Evolutionary conservation across 2,329 filamentous ascomycete species (phyloP), one percentile per base, ranked within the genome.

Genomic region (Colletotrichum incanum): DNA sequence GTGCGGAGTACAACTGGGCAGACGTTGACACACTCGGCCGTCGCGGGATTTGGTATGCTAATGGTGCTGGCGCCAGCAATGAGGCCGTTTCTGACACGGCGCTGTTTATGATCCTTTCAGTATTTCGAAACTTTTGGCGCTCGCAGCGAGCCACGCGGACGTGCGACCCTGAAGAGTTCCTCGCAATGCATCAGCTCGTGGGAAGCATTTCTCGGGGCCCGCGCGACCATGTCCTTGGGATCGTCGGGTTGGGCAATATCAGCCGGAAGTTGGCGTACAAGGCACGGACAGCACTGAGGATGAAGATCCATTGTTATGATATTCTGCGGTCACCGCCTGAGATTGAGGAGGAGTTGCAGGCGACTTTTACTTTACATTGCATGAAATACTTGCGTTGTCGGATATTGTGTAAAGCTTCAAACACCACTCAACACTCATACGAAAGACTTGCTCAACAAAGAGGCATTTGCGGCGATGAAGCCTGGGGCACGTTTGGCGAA

Each of bases 1-100:
- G 90, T 7, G 90, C 90, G 2, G 84, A 90, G 12, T 92, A 89
- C 76, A 89, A 92, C 79, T 92, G 89, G 89, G 89, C 88, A 0
- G 88, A 92, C 76, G 87, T 86, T 0, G 81, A 86, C 47, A 78
- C 81, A 0, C 80, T 90, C 4, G 76, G 79, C 6, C 74, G 76
- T 0, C 77, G 76, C 1, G 75, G 76, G 1, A 83, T 85, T 74
- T 88, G 76, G 79, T 85, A 85, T 67, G 78, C 82, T 61, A 86
- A 86, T 49, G 83, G 83, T 0, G 83, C 83, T 0, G 80, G 82
- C 0, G 82, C 82, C 7, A 82, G 82, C 14, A 81, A 84, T 39
- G 83, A 85, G 60, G 83, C 84, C 16, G 83, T 85, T 20, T 83
- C 84, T 2, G 84, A 86, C 56, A 84, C 81, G 0, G 81, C 80